A percentile compares a stretch with the other conserved stretches of the same genome.
Conservation (phyloP, 2,329 filamentous ascomycete genomes). For the Cytospora piceicola region DNA sequence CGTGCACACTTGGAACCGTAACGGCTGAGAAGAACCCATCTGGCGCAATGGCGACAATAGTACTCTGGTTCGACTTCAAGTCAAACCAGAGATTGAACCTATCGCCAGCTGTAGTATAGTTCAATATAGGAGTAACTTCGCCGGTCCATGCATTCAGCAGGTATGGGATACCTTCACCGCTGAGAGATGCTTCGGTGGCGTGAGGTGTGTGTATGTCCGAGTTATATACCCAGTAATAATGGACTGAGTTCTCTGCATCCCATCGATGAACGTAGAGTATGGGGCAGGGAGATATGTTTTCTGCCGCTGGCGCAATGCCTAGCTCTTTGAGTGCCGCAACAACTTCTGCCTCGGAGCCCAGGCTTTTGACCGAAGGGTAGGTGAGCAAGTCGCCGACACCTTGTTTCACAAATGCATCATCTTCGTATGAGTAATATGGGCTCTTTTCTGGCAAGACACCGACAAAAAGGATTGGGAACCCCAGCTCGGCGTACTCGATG, state of each 20-base stretch:
- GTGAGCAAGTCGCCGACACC: constrained; percentile 1
- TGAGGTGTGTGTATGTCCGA: constrained; percentile 10
- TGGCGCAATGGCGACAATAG: constrained; percentile 18
- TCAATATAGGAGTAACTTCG: constrained; percentile 6
- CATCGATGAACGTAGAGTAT: constrained; percentile 18
- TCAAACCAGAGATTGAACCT: constrained; percentile 20
- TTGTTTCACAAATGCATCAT: not conserved
- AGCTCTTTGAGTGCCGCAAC: constrained; percentile 12
- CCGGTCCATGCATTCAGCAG: constrained; percentile 18
- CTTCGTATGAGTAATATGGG: constrained; percentile 12
- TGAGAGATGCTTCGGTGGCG: constrained; percentile 16
- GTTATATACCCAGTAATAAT: constrained; percentile 26
- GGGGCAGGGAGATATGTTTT: constrained; percentile 10
- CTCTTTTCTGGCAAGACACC: constrained; percentile 11
- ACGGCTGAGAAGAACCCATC: constrained; percentile 12
- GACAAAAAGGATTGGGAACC: constrained; percentile 14
- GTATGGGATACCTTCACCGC: constrained; percentile 8
- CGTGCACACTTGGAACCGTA: constrained; percentile 1
- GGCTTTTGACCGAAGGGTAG: constrained; percentile 13
- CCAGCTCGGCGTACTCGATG: constrained; percentile 13
- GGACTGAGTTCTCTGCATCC: constrained; percentile 14
- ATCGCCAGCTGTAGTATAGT: constrained; percentile 1
- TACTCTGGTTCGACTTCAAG: constrained; percentile 18
- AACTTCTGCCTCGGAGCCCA: constrained; percentile 12
- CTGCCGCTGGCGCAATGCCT: constrained; percentile 7